Conservation (phyloP, 768 basidiomycete species). For the Phanerochaete sordida region DNA sequence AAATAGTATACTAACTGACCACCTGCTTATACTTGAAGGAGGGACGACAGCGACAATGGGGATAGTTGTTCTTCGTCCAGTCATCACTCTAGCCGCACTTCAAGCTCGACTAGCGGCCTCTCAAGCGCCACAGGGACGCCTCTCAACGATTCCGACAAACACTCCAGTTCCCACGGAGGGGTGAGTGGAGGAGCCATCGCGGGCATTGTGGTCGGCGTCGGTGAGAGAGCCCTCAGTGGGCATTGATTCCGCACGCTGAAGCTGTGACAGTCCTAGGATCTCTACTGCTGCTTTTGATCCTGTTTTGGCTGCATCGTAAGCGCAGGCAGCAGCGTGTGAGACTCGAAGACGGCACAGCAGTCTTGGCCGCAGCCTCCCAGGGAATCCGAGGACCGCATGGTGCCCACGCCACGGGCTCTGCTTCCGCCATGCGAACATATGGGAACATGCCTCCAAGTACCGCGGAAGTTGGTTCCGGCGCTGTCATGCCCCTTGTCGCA, state of each 20-base stretch:
- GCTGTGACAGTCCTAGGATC: not conserved
- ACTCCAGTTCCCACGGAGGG: not conserved
- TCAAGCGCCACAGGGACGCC: not conserved
- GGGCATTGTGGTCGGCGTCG: slow-evolving; percentile 24
- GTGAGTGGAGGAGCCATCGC: slow-evolving; percentile 10
- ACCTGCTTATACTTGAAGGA: not conserved
- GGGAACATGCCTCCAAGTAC: not conserved
- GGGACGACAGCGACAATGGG: slow-evolving; percentile 13
- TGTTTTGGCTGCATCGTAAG: slow-evolving; percentile 9
- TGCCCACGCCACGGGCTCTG: not conserved
- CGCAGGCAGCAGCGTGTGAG: not conserved
- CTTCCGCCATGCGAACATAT: not conserved
- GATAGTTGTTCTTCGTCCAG: slow-evolving; percentile 2
- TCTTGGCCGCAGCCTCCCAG: not conserved
- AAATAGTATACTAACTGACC: too few relatives aligned
- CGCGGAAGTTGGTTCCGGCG: not conserved
- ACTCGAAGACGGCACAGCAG: not conserved
- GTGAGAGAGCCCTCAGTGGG: slow-evolving; percentile 20
- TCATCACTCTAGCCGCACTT: not conserved
- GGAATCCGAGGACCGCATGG: not conserved
- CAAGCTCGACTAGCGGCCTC: slow-evolving; percentile 4
- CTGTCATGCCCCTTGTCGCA: not conserved
- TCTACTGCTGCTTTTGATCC: slow-evolving; percentile 11
- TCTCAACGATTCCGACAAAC: not conserved
- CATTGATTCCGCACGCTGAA: too few relatives aligned